These are phyloP conservation scores for Stenocarpella maydis DNA, from an alignment of 2,329 filamentous ascomycete genomes.

Conservation along the genomic window DNA sequence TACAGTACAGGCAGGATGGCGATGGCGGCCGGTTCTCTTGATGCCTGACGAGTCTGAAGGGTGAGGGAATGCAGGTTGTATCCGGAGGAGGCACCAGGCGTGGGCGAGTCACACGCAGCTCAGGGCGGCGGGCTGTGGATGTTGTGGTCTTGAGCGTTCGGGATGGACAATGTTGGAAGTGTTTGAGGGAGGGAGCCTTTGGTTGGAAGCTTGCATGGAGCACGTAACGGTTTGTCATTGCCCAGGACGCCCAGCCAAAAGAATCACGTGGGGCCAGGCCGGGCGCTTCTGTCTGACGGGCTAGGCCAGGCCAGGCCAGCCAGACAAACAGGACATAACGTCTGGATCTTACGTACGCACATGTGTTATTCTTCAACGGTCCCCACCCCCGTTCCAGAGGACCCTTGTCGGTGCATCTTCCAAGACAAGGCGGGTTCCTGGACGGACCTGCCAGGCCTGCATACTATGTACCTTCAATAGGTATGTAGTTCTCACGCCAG, in stretches of 20 bases:
- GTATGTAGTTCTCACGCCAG: too few relatives aligned
- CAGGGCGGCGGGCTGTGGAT: not conserved
- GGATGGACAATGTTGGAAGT: not conserved
- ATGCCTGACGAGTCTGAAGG: not conserved
- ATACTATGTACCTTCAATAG: not conserved
- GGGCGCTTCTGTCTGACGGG: not conserved
- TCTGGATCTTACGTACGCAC: not conserved
- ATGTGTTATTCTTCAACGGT: not conserved
- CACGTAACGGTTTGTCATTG: slow-evolving; percentile 10
- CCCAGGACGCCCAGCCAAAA: not conserved
- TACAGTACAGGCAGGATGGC: not conserved
- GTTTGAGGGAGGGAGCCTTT: not conserved
- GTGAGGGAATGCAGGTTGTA: not conserved
- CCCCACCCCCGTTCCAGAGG: not conserved
- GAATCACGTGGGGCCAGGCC: slow-evolving; percentile 24
- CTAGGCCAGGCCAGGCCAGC: not conserved
- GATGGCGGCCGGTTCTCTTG: slow-evolving; percentile 5
- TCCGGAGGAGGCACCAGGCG: not conserved
- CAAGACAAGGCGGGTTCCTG: slow-evolving; percentile 2
- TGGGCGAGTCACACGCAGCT: not conserved
- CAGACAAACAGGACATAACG: not conserved
- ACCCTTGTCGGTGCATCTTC: slow-evolving; percentile 13
- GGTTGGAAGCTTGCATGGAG: not conserved
- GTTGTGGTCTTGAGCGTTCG: not conserved
- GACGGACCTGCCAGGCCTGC: slow-evolving; percentile 20